Conservation (phyloP, 805 yeast genomes). For the Helenozyma rhizophorensis region DNA sequence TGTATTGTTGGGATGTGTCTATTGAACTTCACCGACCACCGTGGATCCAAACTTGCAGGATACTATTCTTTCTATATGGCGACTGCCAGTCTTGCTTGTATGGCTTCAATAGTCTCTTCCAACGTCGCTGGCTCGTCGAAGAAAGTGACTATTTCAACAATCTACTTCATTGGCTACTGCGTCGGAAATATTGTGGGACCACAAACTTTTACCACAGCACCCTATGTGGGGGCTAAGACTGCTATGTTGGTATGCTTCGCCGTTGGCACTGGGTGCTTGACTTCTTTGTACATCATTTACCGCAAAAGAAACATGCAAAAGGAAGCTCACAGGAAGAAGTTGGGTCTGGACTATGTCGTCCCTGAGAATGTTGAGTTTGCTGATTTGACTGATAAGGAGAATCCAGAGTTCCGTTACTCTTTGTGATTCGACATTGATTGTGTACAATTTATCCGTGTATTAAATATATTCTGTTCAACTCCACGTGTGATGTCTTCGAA, state of each 20-base stretch:
- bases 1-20: slow-evolving; percentile 28
- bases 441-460: too few relatives aligned
- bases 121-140: slow-evolving; percentile 58
- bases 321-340: slow-evolving; percentile 21
- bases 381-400: slow-evolving; percentile 52
- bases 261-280: slow-evolving; percentile 22
- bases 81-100: slow-evolving; percentile 28
- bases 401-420: slow-evolving; percentile 49
- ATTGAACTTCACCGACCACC: slow-evolving; percentile 37
- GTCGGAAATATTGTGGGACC: slow-evolving; percentile 56
- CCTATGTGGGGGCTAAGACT: slow-evolving; percentile 38
- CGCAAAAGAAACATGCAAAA: slow-evolving; percentile 33
- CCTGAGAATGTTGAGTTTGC: slow-evolving; percentile 43
- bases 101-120: slow-evolving; percentile 36
- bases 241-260: slow-evolving; percentile 36
- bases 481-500: too few relatives aligned
- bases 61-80: slow-evolving; percentile 29
- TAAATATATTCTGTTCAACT: too few relatives aligned
- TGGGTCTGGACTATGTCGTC: slow-evolving; percentile 19
- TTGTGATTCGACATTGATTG: too few relatives aligned
- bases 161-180: slow-evolving; percentile 46
- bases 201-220: slow-evolving; percentile 39
- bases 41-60: slow-evolving; percentile 25
- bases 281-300: slow-evolving; percentile 23
- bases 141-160: slow-evolving; percentile 43